Percentiles rank a stretch among this genome's conserved stretches.
Evolutionary conservation across 441 rosid genomes (phyloP).

Genomic region (Populus hybrid): DNA sequence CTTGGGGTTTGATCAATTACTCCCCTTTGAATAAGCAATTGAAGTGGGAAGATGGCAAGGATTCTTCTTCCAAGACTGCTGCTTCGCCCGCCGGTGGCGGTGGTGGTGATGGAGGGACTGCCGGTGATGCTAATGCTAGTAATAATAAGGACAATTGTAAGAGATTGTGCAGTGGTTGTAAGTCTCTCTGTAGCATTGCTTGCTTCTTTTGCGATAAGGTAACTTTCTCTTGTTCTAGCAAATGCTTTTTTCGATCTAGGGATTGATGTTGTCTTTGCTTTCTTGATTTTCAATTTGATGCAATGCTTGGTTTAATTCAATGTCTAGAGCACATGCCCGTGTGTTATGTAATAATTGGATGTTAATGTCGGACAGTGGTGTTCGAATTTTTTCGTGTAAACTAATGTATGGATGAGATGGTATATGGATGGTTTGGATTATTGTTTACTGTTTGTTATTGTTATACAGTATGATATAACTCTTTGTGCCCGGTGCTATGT

Average conservation of each 20-base stretch:
- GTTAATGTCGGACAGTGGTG: background rate
- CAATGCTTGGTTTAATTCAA: background rate
- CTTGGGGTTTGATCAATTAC: conserved; percentile 85
- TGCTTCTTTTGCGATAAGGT: conserved; percentile 92
- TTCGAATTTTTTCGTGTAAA: background rate
- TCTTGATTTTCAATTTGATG: background rate
- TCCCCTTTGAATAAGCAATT: conserved; percentile 55
- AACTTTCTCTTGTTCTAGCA: background rate
- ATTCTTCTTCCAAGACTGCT: conserved; percentile 23
- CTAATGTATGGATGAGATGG: background rate
- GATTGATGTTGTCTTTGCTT: background rate
- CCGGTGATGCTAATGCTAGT: conserved; percentile 30
- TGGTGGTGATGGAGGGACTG: conserved; percentile 8
- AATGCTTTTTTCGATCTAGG: background rate
- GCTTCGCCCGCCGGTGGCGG: conserved; percentile 5
- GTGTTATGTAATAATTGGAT: background rate
- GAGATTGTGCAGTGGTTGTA: conserved; percentile 78
- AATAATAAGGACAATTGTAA: conserved; percentile 40
- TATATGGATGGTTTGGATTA: background rate
- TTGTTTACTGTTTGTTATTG: background rate
- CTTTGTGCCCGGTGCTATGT: conserved; percentile 97
- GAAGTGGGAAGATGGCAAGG: conserved; percentile 88
- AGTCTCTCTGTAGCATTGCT: conserved; percentile 73
- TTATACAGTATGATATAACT: conserved; percentile 71
- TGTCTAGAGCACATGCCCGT: background rate